These are phyloP conservation scores for Begonia masoniana DNA, from an alignment of 306 rosid species.

Conservation along the genomic window DNA sequence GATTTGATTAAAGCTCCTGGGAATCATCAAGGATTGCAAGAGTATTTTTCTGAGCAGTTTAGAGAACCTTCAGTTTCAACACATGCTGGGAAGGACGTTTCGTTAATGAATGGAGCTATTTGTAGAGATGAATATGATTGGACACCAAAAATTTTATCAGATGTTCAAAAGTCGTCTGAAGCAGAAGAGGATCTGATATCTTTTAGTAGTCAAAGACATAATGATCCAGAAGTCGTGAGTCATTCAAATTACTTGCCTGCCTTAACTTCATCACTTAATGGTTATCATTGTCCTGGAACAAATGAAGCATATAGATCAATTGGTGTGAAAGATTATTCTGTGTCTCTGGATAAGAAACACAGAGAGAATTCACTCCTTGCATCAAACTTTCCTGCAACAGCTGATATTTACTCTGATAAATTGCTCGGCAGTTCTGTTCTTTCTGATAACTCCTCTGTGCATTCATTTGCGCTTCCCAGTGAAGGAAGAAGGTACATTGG, in stretches of 20 bases:
- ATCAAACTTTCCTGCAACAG: constrained; percentile 20
- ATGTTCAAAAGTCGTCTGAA: constrained; percentile 20
- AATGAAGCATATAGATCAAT: constrained; percentile 19
- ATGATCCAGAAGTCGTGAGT: constrained; percentile 65
- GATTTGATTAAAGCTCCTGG: constrained; percentile 20
- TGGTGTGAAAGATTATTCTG: constrained; percentile 25
- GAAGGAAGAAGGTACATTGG: constrained; percentile 30
- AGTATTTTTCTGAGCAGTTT: constrained; percentile 21
- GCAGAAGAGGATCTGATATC: constrained; percentile 64
- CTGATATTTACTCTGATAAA: constrained; percentile 41
- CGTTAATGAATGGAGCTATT: constrained; percentile 17
- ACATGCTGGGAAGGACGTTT: constrained; percentile 18
- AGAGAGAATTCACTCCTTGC: constrained; percentile 10
- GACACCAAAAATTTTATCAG: constrained; percentile 26
- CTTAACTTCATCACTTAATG: constrained; percentile 23
- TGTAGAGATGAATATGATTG: constrained; percentile 33
- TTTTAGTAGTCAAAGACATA: constrained; percentile 66
- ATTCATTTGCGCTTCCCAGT: too few species aligned
- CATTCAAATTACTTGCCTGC: constrained; percentile 35
- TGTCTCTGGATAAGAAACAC: constrained; percentile 25
- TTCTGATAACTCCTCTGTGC: too few species aligned
- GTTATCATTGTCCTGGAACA: constrained; percentile 16
- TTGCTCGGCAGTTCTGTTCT: constrained; percentile 29
- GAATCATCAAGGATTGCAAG: constrained; percentile 24
- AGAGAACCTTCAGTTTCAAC: constrained; percentile 20